phyloP scores from a whole-genome alignment of 169 alveolate genomes.

The Pseudocohnilembus persalinus region DNA sequence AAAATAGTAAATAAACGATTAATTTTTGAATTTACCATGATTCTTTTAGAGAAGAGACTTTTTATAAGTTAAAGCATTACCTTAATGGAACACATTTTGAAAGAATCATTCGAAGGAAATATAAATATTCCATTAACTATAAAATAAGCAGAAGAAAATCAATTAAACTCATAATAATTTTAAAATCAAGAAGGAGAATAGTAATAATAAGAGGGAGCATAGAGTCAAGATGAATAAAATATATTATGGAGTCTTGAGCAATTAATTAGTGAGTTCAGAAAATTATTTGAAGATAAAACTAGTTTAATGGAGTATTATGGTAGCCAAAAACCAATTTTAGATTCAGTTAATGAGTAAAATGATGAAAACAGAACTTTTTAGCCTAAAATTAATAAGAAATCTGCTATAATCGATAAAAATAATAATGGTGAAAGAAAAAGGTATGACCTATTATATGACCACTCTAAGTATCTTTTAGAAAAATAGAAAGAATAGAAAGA shows the following conservation, averaged over 20 bases:
- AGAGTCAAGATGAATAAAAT: background rate
- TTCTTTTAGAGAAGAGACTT: background rate
- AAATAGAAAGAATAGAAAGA: background rate
- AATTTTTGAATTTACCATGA: background rate
- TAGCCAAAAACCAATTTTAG: background rate
- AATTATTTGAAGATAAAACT: background rate
- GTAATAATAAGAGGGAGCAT: background rate
- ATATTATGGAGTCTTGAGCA: background rate
- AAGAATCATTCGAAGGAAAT: no score
- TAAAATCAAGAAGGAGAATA: background rate
- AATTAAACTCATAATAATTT: no score
- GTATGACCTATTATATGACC: background rate
- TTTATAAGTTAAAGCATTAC: background rate
- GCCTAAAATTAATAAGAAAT: background rate
- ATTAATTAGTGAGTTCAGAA: background rate
- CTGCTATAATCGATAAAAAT: background rate
- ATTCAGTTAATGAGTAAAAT: background rate
- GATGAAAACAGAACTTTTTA: background rate
- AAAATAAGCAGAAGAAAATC: background rate
- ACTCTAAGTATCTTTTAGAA: background rate
- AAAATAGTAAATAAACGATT: background rate
- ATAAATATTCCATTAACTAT: background rate
- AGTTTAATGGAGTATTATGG: background rate
- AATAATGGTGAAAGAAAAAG: background rate
- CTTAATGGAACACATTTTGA: background rate